These are phyloP conservation scores for Phyllosticta citriasiana DNA, from an alignment of 2,329 filamentous ascomycete species.

Conservation along the genomic window DNA sequence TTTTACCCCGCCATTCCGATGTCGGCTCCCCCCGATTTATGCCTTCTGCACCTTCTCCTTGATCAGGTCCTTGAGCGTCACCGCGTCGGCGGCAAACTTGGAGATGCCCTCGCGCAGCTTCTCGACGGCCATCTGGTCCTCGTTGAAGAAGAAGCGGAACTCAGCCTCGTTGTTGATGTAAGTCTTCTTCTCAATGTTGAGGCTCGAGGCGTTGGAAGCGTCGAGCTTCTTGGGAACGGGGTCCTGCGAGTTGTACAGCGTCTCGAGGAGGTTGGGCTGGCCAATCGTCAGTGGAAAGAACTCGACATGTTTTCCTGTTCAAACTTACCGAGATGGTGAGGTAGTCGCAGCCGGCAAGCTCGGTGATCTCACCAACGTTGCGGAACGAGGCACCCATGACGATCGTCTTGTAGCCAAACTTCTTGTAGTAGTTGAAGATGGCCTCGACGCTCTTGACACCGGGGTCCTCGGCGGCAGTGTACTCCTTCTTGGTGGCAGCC, in stretches of 20 bases:
- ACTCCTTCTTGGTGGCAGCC: slow-evolving; percentile 88
- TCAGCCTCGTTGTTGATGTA: slow-evolving; percentile 82
- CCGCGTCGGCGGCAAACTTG: slow-evolving; percentile 94
- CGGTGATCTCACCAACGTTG: slow-evolving; percentile 91
- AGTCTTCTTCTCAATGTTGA: slow-evolving; percentile 75
- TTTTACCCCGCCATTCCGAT: slow-evolving; percentile 14
- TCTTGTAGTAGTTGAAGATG: slow-evolving; percentile 99
- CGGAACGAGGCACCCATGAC: slow-evolving; percentile 99
- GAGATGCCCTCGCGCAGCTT: slow-evolving; percentile 99
- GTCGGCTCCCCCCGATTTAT: slow-evolving; percentile 20
- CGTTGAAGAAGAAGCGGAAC: slow-evolving; percentile 99
- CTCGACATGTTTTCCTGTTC: background rate
- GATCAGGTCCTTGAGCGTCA: slow-evolving; percentile 87
- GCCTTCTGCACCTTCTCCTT: slow-evolving; percentile 64
- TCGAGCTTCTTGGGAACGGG: slow-evolving; percentile 89
- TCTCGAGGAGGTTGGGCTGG: slow-evolving; percentile 84
- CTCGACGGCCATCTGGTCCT: slow-evolving; percentile 98
- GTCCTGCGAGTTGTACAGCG: slow-evolving; percentile 75
- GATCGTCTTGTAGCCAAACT: slow-evolving; percentile 97
- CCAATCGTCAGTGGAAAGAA: background rate
- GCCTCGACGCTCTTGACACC: slow-evolving; percentile 86
- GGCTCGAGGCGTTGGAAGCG: slow-evolving; percentile 50
- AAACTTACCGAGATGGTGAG: slow-evolving; percentile 82
- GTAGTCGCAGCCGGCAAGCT: slow-evolving; percentile 97
- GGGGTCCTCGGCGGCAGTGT: slow-evolving; percentile 80